Evolutionary conservation across 306 rosid genomes (phyloP), one percentile per base, ranked within the genome.

Genomic region (Datisca glomerata): DNA sequence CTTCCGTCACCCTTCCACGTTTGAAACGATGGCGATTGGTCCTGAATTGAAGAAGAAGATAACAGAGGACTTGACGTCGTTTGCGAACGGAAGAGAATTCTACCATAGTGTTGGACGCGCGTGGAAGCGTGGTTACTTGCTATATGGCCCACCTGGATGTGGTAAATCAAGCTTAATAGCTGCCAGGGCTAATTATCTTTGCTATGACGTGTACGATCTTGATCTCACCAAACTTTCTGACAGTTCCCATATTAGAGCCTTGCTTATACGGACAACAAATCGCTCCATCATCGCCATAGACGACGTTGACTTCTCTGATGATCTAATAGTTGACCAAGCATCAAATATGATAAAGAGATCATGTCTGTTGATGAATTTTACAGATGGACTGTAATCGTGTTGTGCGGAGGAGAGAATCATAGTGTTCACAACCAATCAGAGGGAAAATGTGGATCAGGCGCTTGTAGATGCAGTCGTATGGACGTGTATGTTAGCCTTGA

Each of bases 81-180:
- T 85, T n/a, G 39, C 93, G 0, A 51, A 63, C 17, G 96, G 96
- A 1, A 74, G 49, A 37, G 89, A 74, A 28, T 80, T 80, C 36
- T 85, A 85, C 16, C 70, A 73, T n/a, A 65, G 85, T 36, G 93
- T 85, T 24, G 93, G 96, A 1, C 77, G 93, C 2, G 93, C 96
- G 0, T 85, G 96, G 96, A 85, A 85, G 9, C 78, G 93, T 0
- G 96, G 96, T 6, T 85, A 85, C 49, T 50, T 80, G 42, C 80
- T 85, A 0, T 63, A 85, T 20, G 96, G 96, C 1, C 93, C 80
- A 2, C 96, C 96, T 0, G 96, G 96, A 4, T 67, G 93, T 8
- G 96, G 96, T 5, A 85, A 85, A 56, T 85, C 96, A 2, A 80
- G 93, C 53, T 58, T 85, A 35, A 85, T 85, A 6, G 93, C 93